Conservation (phyloP, 1,284 basidiomycete genomes). For the Cystobasidium slooffiae region DNA sequence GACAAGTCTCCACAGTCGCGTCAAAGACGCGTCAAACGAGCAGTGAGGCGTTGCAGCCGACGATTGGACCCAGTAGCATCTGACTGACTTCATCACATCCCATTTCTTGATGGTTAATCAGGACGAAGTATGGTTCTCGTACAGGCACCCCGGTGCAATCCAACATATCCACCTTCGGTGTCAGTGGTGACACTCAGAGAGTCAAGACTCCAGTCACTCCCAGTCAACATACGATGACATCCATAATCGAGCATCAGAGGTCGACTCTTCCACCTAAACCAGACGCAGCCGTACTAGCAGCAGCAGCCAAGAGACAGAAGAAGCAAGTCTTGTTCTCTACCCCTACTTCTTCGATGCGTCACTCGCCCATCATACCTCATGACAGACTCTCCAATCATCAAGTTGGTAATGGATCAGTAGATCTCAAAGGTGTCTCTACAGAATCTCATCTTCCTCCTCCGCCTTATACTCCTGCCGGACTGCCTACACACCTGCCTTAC, state of each 20-base stretch:
- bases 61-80: background rate
- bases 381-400: background rate
- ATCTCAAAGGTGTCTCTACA: background rate
- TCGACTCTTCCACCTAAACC: slow-evolving; percentile 1
- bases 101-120: too few relatives aligned
- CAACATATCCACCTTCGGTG: background rate
- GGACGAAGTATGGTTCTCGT: too few relatives aligned
- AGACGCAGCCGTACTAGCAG: background rate
- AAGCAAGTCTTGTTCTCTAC: background rate
- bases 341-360: background rate
- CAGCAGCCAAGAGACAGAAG: background rate
- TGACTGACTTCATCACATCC: background rate
- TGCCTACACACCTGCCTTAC: background rate
- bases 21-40: background rate
- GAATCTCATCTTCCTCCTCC: slow-evolving; percentile 3
- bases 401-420: background rate
- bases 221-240: background rate
- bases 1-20: background rate
- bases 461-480: slow-evolving; percentile 3
- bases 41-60: background rate
- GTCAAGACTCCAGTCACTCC: background rate
- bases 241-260: background rate
- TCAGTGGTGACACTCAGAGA: background rate
- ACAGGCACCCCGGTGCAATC: background rate
- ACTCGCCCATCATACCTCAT: background rate